phyloP scores from a whole-genome alignment of 768 basidiomycete species.

The Amanita rimosa region DNA sequence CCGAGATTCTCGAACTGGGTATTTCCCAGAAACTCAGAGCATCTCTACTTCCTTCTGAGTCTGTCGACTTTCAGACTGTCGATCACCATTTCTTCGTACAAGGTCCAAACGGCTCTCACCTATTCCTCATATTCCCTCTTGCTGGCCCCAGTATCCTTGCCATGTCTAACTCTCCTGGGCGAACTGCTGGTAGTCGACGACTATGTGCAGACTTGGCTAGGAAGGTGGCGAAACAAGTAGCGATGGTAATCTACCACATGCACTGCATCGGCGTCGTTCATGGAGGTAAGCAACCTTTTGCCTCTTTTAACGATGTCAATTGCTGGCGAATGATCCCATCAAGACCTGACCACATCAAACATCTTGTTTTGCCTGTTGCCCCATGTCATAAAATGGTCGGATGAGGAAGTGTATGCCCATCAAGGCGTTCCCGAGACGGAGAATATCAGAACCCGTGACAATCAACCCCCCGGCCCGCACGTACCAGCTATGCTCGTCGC shows the following conservation, averaged over 20 bases:
- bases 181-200: constrained; percentile 17
- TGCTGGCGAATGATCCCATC: constrained; percentile 4
- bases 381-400: constrained; percentile 20
- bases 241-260: constrained; percentile 16
- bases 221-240: constrained; percentile 22
- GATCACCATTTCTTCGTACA: constrained; percentile 33
- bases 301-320: background rate
- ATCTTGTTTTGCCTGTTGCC: constrained; percentile 17
- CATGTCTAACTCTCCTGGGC: constrained; percentile 20
- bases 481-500: background rate
- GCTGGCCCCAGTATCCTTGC: constrained; percentile 21
- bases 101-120: constrained; percentile 42
- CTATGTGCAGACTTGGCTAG: constrained; percentile 23
- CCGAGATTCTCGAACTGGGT: background rate
- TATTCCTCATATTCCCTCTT: constrained; percentile 34
- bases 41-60: constrained; percentile 18
- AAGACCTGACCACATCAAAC: constrained; percentile 22
- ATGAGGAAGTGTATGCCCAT: constrained; percentile 10
- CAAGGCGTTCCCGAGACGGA: background rate
- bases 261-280: constrained; percentile 15
- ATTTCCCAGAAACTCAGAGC: constrained; percentile 19
- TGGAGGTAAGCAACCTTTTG: constrained; percentile 12
- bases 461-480: background rate
- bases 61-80: constrained; percentile 16
- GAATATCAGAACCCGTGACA: background rate